A percentile compares a stretch with the other conserved stretches of the same genome.
Conservation (phyloP, 2,329 filamentous ascomycete genomes). For the Colletotrichum trifolii region DNA sequence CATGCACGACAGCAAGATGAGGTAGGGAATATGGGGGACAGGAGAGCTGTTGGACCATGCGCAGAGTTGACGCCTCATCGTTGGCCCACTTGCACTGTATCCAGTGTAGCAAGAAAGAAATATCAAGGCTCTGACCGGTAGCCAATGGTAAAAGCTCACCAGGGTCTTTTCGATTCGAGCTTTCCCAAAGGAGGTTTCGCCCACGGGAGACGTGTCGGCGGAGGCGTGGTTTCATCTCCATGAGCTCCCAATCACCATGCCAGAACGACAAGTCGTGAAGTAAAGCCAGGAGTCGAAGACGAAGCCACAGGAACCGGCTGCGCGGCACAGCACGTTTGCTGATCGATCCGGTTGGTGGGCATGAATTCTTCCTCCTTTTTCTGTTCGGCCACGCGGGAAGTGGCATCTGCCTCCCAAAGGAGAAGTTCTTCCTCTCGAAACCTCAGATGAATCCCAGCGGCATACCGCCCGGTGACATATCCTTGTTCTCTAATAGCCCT, state of each 20-base stretch:
- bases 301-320: conserved; percentile 13
- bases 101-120: background rate
- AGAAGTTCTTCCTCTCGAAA: background rate
- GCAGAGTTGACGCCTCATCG: background rate
- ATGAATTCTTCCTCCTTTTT: background rate
- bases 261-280: background rate
- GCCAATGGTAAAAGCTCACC: background rate
- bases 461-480: too few relatives aligned
- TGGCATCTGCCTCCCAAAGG: conserved; percentile 1
- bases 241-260: conserved; percentile 10
- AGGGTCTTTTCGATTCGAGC: background rate
- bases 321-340: conserved; percentile 2
- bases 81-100: background rate
- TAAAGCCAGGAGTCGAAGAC: background rate
- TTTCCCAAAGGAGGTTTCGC: background rate
- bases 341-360: conserved; percentile 25
- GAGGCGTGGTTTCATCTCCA: conserved; percentile 25
- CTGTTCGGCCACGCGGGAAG: conserved; percentile 27
- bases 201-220: conserved; percentile 5
- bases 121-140: background rate
- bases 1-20: too few relatives aligned
- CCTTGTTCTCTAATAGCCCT: background rate
- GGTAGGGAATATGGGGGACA: background rate
- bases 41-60: background rate
- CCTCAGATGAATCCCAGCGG: background rate